Evolutionary conservation across 352 stramenopile genomes (phyloP).

Genomic region (Phytophthora lateralis): DNA sequence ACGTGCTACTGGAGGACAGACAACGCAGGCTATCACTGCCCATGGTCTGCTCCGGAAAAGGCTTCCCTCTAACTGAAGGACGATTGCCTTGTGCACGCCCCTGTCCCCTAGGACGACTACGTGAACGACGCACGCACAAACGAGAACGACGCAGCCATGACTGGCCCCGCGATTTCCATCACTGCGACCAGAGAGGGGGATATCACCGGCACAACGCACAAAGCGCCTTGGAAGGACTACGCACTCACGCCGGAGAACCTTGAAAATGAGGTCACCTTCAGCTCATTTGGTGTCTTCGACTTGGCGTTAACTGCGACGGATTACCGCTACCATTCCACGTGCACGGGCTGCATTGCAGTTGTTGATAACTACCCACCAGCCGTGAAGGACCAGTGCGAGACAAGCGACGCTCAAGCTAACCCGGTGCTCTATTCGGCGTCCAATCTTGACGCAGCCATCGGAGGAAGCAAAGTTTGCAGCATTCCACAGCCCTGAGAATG

Average conservation of each 20-base stretch:
- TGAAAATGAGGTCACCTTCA: conserved; percentile 29
- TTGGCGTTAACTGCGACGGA: conserved; percentile 33
- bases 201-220: not conserved
- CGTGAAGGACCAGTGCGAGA: conserved; percentile 1
- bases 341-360: conserved; percentile 18
- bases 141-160: conserved; percentile 6
- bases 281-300: conserved; percentile 31
- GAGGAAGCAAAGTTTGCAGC: conserved; percentile 20
- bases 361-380: conserved; percentile 28
- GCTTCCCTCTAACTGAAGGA: not conserved
- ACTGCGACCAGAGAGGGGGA: conserved; percentile 14
- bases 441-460: conserved; percentile 14
- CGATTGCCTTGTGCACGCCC: conserved; percentile 10
- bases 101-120: conserved; percentile 31
- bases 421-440: conserved; percentile 1
- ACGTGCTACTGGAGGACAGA: conserved; percentile 21
- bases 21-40: conserved; percentile 7
- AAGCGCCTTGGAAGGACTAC: conserved; percentile 21
- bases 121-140: conserved; percentile 21
- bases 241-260: not conserved
- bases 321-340: conserved; percentile 19
- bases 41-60: conserved; percentile 1
- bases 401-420: not conserved
- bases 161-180: conserved; percentile 16
- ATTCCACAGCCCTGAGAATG: conserved; percentile 20